These are phyloP conservation scores for Penicillium sp. DNA, from an alignment of 2,329 filamentous ascomycete genomes.

Conservation along the genomic window DNA sequence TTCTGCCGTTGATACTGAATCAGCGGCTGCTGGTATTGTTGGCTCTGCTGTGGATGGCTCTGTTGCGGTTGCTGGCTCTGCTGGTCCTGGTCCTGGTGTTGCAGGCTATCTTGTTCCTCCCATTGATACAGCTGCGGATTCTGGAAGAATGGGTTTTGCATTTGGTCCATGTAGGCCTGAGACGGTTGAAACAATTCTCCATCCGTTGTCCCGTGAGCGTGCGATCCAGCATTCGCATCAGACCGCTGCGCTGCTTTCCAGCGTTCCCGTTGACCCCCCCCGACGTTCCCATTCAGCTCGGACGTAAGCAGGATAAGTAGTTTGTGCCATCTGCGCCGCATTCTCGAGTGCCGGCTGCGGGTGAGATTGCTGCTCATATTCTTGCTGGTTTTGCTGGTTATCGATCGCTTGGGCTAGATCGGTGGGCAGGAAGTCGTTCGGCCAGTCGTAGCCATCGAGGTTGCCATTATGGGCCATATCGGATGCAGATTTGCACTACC, in stretches of 20 bases:
- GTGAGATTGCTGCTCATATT: background rate
- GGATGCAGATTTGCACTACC: background rate
- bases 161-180: no score
- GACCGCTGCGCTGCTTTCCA: background rate
- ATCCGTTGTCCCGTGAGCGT: background rate
- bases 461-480: background rate
- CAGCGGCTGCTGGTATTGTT: background rate
- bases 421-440: conserved; percentile 25
- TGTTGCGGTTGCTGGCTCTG: no score
- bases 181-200: no score
- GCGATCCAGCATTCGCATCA: background rate
- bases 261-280: background rate
- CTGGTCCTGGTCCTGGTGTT: no score
- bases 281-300: background rate
- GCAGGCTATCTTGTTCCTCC: no score
- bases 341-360: conserved; percentile 6
- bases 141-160: no score
- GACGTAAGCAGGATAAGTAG: conserved; percentile 2
- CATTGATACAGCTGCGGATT: background rate
- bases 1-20: background rate
- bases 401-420: background rate
- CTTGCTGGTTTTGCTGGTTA: background rate
- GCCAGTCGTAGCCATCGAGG: background rate
- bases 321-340: conserved; percentile 6
- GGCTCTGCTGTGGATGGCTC: background rate